Percentiles rank a stretch among this genome's conserved stretches.
Evolutionary conservation across 371 early-diverging fungal species (phyloP).

Genomic region (Blakeslea trispora): DNA sequence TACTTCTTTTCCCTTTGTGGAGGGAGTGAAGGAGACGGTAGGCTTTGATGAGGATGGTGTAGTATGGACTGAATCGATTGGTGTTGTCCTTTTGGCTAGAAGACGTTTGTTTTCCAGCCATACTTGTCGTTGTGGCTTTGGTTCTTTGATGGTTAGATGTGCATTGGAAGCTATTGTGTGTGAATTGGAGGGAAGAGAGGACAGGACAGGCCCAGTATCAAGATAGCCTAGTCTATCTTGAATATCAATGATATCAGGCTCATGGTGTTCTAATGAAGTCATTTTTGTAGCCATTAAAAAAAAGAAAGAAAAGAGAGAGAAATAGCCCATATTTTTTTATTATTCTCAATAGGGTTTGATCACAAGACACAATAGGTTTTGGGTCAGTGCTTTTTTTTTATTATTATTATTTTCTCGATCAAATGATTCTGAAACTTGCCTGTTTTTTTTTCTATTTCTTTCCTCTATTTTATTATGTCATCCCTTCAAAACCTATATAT

Average conservation of each 20-base stretch:
- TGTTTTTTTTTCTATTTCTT: not conserved
- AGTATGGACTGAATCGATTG: not conserved
- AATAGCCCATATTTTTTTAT: not conserved
- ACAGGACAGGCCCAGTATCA: constrained; percentile 5
- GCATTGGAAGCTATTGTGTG: constrained; percentile 1
- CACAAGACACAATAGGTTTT: no score
- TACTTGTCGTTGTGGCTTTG: constrained; percentile 16
- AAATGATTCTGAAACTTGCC: not conserved
- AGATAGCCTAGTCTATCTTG: constrained; percentile 25
- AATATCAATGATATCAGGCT: constrained; percentile 15
- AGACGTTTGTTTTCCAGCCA: constrained; percentile 1
- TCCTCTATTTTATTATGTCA: not conserved
- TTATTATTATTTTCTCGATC: not conserved
- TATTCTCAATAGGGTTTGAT: no score
- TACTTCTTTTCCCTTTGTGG: not conserved
- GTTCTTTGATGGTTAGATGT: constrained; percentile 18
- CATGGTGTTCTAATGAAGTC: not conserved
- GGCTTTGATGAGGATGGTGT: not conserved
- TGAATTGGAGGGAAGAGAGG: not conserved
- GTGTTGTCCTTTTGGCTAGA: not conserved
- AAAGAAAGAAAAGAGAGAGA: constrained; percentile 3
- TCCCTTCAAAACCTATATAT: constrained; percentile 54
- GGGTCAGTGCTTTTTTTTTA: not conserved
- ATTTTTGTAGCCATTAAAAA: not conserved
- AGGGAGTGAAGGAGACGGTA: not conserved